A percentile compares a stretch with the other conserved stretches of the same genome.
These are phyloP conservation scores for Aspergillus vadensis DNA, from an alignment of 2,329 filamentous ascomycete genomes.

Conservation along the genomic window DNA sequence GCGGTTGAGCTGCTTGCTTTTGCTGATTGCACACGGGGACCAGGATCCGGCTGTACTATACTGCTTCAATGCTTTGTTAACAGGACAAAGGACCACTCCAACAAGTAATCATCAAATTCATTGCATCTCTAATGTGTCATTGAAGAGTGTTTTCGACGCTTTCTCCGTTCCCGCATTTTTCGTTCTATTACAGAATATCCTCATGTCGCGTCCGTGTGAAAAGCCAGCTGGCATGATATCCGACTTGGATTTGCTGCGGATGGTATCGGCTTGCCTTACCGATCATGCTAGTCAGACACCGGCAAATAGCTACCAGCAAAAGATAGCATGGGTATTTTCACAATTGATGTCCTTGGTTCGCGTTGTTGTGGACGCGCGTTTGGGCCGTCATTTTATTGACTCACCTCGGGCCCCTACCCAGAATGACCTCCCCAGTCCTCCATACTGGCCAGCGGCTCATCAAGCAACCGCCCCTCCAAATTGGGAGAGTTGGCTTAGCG, in stretches of 20 bases:
- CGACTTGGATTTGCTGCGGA: constrained; percentile 2
- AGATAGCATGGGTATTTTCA: constrained; percentile 2
- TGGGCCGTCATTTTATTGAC: background rate
- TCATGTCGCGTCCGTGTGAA: background rate
- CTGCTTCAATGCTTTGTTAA: background rate
- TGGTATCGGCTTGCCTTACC: constrained; percentile 3
- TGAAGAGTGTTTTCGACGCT: background rate
- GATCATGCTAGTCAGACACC: background rate
- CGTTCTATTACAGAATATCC: background rate
- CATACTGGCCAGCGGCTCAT: background rate
- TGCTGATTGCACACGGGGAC: constrained; percentile 6
- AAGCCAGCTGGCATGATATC: background rate
- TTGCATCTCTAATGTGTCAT: background rate
- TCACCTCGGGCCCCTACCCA: background rate
- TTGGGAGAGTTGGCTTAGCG: constrained; percentile 4
- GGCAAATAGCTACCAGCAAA: constrained; percentile 3
- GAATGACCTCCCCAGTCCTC: background rate
- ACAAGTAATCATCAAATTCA: background rate
- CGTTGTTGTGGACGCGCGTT: background rate
- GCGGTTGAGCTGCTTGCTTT: constrained; percentile 2
- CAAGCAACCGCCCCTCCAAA: background rate
- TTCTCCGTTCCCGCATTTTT: constrained; percentile 8
- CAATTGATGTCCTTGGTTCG: background rate
- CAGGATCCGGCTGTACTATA: background rate
- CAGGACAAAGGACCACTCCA: background rate